Evolutionary conservation across 768 basidiomycete species (phyloP).

Genomic region (Paxillus rubicundulus): DNA sequence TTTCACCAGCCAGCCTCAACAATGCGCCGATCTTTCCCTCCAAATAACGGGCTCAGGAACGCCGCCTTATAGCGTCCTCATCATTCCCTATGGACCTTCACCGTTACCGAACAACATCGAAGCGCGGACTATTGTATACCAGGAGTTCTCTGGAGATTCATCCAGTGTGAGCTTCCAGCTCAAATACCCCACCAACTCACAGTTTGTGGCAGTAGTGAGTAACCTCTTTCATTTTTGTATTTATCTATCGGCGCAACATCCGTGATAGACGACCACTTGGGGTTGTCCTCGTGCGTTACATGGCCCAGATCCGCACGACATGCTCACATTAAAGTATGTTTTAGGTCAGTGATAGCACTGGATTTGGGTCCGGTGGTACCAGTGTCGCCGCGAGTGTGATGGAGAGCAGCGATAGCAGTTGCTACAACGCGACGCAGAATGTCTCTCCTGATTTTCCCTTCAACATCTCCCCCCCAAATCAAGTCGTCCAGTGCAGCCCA

Average conservation of each 20-base stretch:
- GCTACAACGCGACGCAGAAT: slow-evolving; percentile 50
- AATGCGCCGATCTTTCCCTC: slow-evolving; percentile 65
- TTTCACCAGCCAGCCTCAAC: slow-evolving; percentile 48
- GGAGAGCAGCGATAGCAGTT: slow-evolving; percentile 50
- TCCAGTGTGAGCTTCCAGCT: slow-evolving; percentile 52
- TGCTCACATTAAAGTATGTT: not conserved
- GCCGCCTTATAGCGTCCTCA: slow-evolving; percentile 65
- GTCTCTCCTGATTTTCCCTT: slow-evolving; percentile 58
- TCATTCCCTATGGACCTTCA: slow-evolving; percentile 65
- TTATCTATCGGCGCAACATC: not conserved
- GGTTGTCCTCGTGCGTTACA: not conserved
- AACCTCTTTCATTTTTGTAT: not conserved
- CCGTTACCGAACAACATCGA: slow-evolving; percentile 63
- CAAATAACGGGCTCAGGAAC: slow-evolving; percentile 56
- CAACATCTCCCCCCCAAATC: slow-evolving; percentile 57
- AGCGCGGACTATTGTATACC: slow-evolving; percentile 56
- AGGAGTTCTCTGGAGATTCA: slow-evolving; percentile 45
- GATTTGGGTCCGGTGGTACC: slow-evolving; percentile 74
- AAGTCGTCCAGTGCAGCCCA: slow-evolving; percentile 60
- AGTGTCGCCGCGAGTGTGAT: slow-evolving; percentile 61
- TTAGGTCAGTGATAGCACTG: slow-evolving; percentile 57
- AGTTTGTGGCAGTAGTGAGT: slow-evolving; percentile 77
- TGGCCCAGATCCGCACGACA: not conserved
- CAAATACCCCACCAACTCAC: slow-evolving; percentile 62
- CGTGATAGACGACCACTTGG: not conserved